Conservation (phyloP, 257 asterid genomes). For the Solanum arcanum region DNA sequence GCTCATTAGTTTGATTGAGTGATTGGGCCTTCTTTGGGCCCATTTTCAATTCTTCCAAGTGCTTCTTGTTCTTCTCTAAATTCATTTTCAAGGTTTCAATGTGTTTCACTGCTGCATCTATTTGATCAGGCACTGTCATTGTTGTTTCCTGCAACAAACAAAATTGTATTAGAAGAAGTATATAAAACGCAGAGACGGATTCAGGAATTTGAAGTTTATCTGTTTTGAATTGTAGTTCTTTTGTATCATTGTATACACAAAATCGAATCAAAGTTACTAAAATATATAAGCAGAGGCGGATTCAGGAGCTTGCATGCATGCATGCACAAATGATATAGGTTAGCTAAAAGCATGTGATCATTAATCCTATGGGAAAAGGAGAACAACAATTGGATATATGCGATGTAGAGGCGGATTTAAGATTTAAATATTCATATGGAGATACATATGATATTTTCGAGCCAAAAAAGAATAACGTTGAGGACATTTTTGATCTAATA, state of each 20-base stretch:
- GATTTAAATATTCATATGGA: background rate
- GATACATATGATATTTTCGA: background rate
- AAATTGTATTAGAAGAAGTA: background rate
- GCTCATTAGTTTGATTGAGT: background rate
- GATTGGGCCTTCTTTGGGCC: background rate
- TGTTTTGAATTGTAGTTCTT: background rate
- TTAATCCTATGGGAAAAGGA: background rate
- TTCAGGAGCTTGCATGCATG: background rate
- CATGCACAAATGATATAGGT: background rate
- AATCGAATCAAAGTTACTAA: background rate
- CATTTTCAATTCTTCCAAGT: constrained; percentile 13
- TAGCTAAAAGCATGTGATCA: background rate
- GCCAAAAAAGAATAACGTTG: background rate
- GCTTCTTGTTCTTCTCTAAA: constrained; percentile 18
- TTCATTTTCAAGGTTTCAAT: constrained; percentile 13
- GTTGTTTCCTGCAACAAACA: constrained; percentile 12
- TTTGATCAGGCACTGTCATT: constrained; percentile 33
- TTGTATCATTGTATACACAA: background rate
- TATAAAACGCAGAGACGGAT: background rate
- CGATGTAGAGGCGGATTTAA: background rate
- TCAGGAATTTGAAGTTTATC: background rate
- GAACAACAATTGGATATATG: background rate
- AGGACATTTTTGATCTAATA: background rate
- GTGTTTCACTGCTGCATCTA: constrained; percentile 29
- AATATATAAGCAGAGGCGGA: background rate